Evolutionary conservation across 2,329 filamentous ascomycete species (phyloP), one percentile per base, ranked within the genome.

Genomic region (Clonostachys rosea): DNA sequence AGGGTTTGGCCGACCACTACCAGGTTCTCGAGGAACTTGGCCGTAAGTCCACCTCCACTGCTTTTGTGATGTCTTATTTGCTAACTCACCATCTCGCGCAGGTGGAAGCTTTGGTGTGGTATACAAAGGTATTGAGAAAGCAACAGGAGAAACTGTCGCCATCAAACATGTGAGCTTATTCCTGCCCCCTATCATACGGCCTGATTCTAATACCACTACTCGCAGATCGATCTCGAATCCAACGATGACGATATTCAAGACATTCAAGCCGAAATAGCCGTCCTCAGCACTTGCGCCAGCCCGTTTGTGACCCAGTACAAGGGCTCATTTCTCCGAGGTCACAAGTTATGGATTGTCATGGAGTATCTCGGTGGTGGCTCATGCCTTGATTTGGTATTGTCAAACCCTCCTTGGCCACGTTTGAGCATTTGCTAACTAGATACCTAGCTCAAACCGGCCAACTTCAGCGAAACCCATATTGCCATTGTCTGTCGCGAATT

Each of bases 311-410:
- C 94, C 14, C 89, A 95, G 64, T 99, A 99, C 76, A 95, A 91
- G 65, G 88, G 89, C 18, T 96, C 91, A 62, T 99, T 97, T 66
- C 79, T 97, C n/a, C 84, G 89, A 56, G 94, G 94, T 24, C 88
- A 91, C 64, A 99, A 97, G 70, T 74, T 99, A 74, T 99, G 94
- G 94, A 99, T 99, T 62, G 90, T 97, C 49, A 99, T 99, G 94
- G 94, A 99, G 68, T 99, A 87, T 62, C 74, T 99, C 11, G 94
- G 94, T 6, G 94, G 94, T 53, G 94, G 94, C 39, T 97, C 94
- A 16, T 96, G 94, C 64, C 77, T 96, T 54, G 94, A 99, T 65
- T 68, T 99, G 74, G 89, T 95, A 79, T 59, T 17, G 17, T 47
- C 46, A 30, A 20, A 48, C 40, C 17, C 42, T 20, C n/a, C 34